Base-by-base conservation (phyloP, 495 filamentous ascomycete genomes). In the Penicillium silybi region DNA sequence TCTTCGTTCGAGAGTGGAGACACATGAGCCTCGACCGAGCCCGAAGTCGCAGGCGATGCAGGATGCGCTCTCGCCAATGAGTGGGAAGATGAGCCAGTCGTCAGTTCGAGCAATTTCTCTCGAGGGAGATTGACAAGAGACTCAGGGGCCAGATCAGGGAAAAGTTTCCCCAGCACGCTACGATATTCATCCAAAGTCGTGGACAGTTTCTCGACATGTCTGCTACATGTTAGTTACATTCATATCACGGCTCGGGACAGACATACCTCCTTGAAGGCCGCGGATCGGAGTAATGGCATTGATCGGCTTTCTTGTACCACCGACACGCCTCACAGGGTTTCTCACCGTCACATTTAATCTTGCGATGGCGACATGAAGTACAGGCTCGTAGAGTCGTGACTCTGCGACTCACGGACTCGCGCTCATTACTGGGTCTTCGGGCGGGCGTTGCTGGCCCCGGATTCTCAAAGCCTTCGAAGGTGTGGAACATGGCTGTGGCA, bases 31-130 rank as follows among this genome's bases (percentile, higher is more conserved):
- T 76, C 72, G n/a, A 64, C 43, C 2, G 72, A 68, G 8, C 53
- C 62, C 6, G 70, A 70, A 6, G 64, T 70, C 6, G 68, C 65
- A 9, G 76, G 71, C 2, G 77, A 75, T 19, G 54, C 59, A 15
- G 63, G 66, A 66, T 65, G 71, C 46, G 55, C 68, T 34, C 5
- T 51, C 50, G 26, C 37, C 25, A 46, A 18, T 20, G 41, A 18
- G 51, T 35, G 22, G n/a, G 66, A 39, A 35, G 46, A 32, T 43
- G 62, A 16, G n/a, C 39, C 39, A 32, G 37, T 47, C 20, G 58
- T 64, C 17, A 81, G 57, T 48, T 78, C 72, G 22, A 82, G 58
- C 22, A 82, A 67, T 46, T 75, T 76, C 52, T 81, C 75, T 15
- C 78, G 65, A 0, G 77, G 58, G 43, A 82, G 45, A 43, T 73